Conservation (phyloP, 164 flowering plant genomes). For the Magnolia kwangsiensis region DNA sequence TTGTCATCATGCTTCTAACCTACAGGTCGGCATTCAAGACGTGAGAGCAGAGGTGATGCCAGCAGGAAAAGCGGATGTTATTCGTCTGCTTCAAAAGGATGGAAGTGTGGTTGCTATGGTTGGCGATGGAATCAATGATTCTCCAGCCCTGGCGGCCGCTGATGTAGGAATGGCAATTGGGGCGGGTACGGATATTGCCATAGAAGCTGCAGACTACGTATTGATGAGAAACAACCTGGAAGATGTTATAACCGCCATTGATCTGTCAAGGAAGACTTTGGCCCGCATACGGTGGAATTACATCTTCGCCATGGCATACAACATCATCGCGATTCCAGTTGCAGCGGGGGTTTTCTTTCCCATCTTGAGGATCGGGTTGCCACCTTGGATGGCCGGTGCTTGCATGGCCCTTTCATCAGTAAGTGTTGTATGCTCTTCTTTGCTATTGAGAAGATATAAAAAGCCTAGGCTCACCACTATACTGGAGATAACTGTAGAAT, state of each 20-base stretch:
- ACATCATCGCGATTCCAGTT: conserved; percentile 77
- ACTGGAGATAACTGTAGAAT: conserved; percentile 81
- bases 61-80: conserved; percentile 84
- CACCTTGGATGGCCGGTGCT: conserved; percentile 98
- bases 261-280: conserved; percentile 87
- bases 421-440: conserved; percentile 95
- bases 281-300: conserved; percentile 77
- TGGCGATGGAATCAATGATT: conserved; percentile 97
- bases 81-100: conserved; percentile 66
- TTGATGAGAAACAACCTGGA: conserved; percentile 90
- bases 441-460: conserved; percentile 79
- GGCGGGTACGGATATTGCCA: conserved; percentile 98
- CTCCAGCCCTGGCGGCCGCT: conserved; percentile 97
- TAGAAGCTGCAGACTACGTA: conserved; percentile 97
- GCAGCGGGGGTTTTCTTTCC: conserved; percentile 97
- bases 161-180: conserved; percentile 99
- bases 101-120: conserved; percentile 94
- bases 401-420: conserved; percentile 98
- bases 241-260: conserved; percentile 93
- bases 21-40: conserved; percentile 83
- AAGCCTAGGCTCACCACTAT: conserved; percentile 88
- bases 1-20: neutral
- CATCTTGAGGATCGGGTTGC: conserved; percentile 48
- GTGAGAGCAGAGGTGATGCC: conserved; percentile 94
- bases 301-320: conserved; percentile 92